Evolutionary conservation across 768 basidiomycete species (phyloP).

Genomic region (Ramaria rubella): DNA sequence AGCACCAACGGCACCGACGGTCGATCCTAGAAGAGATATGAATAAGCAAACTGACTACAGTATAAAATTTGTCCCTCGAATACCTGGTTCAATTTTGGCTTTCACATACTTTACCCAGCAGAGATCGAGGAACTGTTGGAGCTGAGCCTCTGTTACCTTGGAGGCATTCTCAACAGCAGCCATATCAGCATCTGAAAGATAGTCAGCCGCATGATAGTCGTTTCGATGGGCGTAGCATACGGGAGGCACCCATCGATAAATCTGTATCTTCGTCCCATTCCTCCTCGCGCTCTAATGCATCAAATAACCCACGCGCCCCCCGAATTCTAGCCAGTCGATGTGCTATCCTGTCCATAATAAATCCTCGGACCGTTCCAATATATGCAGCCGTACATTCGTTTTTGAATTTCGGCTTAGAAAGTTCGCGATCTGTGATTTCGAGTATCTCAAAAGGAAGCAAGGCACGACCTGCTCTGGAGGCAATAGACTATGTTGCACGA

Average conservation of each 20-base stretch:
- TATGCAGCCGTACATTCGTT: constrained; percentile 69
- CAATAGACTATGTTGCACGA: constrained; percentile 46
- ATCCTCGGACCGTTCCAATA: constrained; percentile 58
- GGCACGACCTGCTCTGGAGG: constrained; percentile 49
- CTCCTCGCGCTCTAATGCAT: constrained; percentile 62
- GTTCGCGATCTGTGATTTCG: constrained; percentile 59
- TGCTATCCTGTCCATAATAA: constrained; percentile 63
- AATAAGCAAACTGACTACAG: neutral
- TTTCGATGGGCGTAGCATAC: constrained; percentile 33
- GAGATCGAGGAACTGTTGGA: constrained; percentile 73
- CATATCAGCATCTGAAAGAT: constrained; percentile 50
- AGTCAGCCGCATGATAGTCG: neutral
- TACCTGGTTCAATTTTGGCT: constrained; percentile 94
- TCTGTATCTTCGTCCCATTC: constrained; percentile 79
- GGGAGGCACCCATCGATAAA: constrained; percentile 64
- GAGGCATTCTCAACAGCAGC: constrained; percentile 81
- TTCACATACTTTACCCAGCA: constrained; percentile 91
- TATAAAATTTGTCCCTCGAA: neutral
- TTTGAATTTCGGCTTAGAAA: constrained; percentile 52
- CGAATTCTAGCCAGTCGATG: constrained; percentile 60
- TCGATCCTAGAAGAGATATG: constrained; percentile 58
- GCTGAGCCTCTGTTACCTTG: constrained; percentile 80
- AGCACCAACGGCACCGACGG: constrained; percentile 96
- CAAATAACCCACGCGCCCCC: constrained; percentile 72
- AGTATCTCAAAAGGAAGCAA: constrained; percentile 85